These are phyloP conservation scores for Sistotremastrum suecicum DNA, from an alignment of 768 basidiomycete genomes.

Conservation along the genomic window DNA sequence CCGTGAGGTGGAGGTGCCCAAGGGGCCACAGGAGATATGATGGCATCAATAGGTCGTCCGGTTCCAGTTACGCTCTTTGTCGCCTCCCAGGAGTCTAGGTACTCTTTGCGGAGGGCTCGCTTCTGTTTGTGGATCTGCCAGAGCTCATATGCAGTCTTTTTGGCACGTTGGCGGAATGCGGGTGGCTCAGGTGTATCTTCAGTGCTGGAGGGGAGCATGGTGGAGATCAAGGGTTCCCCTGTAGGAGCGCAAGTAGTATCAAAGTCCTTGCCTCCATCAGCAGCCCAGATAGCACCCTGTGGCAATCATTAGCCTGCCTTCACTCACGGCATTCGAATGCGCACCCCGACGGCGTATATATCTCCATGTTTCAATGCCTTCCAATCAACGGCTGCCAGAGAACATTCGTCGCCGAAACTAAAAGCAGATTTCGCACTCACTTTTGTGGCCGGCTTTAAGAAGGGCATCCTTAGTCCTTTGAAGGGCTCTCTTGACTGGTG, in stretches of 20 bases:
- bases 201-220: constrained; percentile 26
- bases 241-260: constrained; percentile 19
- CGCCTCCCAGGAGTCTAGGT: constrained; percentile 49
- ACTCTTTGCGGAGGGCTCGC: constrained; percentile 34
- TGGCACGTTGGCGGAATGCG: constrained; percentile 4
- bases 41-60: constrained; percentile 61
- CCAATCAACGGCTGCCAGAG: constrained; percentile 53
- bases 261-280: constrained; percentile 38
- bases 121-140: constrained; percentile 53
- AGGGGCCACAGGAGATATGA: constrained; percentile 51
- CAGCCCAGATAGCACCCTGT: constrained; percentile 27
- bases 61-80: constrained; percentile 41
- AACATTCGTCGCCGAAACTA: background rate
- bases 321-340: background rate
- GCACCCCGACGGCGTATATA: background rate
- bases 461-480: constrained; percentile 42
- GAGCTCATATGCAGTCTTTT: constrained; percentile 39
- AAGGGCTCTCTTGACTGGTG: constrained; percentile 50
- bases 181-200: constrained; percentile 15
- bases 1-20: constrained; percentile 54
- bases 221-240: constrained; percentile 42
- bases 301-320: background rate
- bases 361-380: constrained; percentile 20
- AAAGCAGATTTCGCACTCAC: constrained; percentile 18
- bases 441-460: constrained; percentile 46